phyloP scores from a whole-genome alignment of 352 stramenopile species.

The Thraustochytrium sp. region DNA sequence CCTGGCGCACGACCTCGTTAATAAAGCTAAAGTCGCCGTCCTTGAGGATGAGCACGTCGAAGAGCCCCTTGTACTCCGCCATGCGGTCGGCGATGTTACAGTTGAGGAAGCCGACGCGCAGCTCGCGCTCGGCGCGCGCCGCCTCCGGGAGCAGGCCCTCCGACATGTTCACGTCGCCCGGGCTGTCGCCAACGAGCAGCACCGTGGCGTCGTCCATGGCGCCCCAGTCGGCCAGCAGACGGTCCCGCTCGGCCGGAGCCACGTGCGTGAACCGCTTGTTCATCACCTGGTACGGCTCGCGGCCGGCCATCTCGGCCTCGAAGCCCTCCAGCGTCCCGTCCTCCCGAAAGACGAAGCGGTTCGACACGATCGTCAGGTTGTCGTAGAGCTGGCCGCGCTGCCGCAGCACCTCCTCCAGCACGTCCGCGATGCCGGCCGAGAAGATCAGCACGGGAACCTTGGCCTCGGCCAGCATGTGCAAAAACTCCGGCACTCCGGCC shows the following conservation, averaged over 20 bases:
- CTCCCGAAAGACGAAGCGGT: conserved; percentile 37
- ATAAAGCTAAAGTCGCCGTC: conserved; percentile 24
- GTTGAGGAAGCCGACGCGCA: conserved; percentile 47
- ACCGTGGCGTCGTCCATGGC: background rate
- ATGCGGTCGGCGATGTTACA: conserved; percentile 46
- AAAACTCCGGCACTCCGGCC: conserved; percentile 23
- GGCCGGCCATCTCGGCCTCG: conserved; percentile 7
- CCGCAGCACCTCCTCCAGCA: conserved; percentile 35
- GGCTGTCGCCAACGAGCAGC: conserved; percentile 46
- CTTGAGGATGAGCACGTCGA: conserved; percentile 46
- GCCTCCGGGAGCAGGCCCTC: conserved; percentile 41
- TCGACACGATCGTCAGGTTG: conserved; percentile 44
- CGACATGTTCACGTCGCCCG: conserved; percentile 47
- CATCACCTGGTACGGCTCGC: conserved; percentile 49
- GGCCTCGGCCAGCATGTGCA: background rate
- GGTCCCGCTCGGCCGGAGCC: background rate
- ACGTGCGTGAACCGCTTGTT: conserved; percentile 43
- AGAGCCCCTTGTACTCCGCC: conserved; percentile 35
- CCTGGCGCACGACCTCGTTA: background rate
- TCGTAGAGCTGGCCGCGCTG: background rate
- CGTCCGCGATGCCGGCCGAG: conserved; percentile 48
- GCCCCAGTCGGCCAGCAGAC: background rate
- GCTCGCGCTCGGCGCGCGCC: background rate
- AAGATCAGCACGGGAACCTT: conserved; percentile 48
- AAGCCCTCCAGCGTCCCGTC: conserved; percentile 43